Evolutionary conservation across 2,329 filamentous ascomycete genomes (phyloP).

Genomic region (Metarhizium brunneum): DNA sequence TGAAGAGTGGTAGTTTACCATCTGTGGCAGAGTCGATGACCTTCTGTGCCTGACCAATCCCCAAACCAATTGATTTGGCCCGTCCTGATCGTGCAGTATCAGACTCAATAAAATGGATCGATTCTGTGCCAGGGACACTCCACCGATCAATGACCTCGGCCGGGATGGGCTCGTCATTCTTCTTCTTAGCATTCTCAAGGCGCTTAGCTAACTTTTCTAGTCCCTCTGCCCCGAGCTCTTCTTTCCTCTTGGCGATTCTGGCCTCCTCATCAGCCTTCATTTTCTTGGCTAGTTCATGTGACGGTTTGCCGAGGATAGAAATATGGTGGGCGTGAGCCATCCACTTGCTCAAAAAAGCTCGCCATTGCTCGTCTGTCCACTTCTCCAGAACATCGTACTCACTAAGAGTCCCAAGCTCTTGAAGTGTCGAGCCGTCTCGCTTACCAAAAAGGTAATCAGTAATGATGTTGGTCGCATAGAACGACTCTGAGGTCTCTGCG

Average conservation of each 20-base stretch:
- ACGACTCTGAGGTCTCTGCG: conserved; percentile 70
- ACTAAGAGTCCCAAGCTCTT: conserved; percentile 43
- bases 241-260: conserved; percentile 68
- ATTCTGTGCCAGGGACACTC: conserved; percentile 74
- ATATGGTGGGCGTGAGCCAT: conserved; percentile 78
- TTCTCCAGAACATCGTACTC: conserved; percentile 62
- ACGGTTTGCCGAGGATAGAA: conserved; percentile 82
- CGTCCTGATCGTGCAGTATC: conserved; percentile 74
- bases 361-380: conserved; percentile 83
- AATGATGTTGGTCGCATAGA: conserved; percentile 80
- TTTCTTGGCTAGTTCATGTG: conserved; percentile 66
- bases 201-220: conserved; percentile 64
- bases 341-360: conserved; percentile 72
- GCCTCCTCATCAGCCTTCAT: conserved; percentile 74
- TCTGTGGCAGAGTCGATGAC: conserved; percentile 60
- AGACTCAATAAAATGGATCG: conserved; percentile 90
- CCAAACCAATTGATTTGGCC: conserved; percentile 60
- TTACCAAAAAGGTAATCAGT: conserved; percentile 86
- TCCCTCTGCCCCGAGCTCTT: conserved; percentile 72
- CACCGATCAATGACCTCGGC: conserved; percentile 71
- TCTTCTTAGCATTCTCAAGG: conserved; percentile 73
- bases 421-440: conserved; percentile 69
- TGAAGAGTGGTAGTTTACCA: conserved; percentile 64
- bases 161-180: conserved; percentile 84
- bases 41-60: conserved; percentile 62